These are phyloP conservation scores for Inga laurina DNA, from an alignment of 306 rosid genomes.

Conservation along the genomic window DNA sequence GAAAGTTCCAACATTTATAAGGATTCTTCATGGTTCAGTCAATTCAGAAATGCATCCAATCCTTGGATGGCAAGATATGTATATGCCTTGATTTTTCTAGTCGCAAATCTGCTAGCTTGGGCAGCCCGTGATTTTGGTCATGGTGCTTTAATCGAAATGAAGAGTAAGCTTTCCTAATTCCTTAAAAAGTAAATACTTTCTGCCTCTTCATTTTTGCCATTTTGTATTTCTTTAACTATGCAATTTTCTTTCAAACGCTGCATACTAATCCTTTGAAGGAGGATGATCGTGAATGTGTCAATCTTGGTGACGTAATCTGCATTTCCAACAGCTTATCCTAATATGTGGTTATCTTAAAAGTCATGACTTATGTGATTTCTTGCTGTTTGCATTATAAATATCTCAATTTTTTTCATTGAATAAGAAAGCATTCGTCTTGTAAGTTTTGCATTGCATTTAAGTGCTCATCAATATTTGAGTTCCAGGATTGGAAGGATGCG, in stretches of 20 bases:
- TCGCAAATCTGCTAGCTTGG: slow-evolving; percentile 84
- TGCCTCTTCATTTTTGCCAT: not conserved
- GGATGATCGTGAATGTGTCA: slow-evolving; percentile 2
- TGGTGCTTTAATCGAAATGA: slow-evolving; percentile 53
- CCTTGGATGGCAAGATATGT: slow-evolving; percentile 97
- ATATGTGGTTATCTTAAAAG: slow-evolving; percentile 7
- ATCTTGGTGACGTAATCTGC: not conserved
- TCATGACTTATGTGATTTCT: not conserved
- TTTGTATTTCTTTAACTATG: not conserved
- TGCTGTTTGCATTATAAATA: not conserved
- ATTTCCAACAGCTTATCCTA: not conserved
- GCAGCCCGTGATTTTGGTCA: slow-evolving; percentile 82
- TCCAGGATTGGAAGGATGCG: slow-evolving; percentile 75
- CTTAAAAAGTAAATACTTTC: not conserved
- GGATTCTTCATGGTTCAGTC: slow-evolving; percentile 61
- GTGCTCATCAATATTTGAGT: not conserved
- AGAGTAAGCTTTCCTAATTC: slow-evolving; percentile 57
- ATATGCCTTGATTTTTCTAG: slow-evolving; percentile 74
- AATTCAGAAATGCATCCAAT: slow-evolving; percentile 80
- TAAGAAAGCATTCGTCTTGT: slow-evolving; percentile 7
- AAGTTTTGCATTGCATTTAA: not conserved
- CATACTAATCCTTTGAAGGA: not conserved
- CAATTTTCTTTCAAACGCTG: not conserved
- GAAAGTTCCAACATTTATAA: slow-evolving; percentile 28
- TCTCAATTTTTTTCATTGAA: not conserved